Evolutionary conservation across 495 filamentous ascomycete genomes (phyloP).

Genomic region (Hypoxylon subgilvum): DNA sequence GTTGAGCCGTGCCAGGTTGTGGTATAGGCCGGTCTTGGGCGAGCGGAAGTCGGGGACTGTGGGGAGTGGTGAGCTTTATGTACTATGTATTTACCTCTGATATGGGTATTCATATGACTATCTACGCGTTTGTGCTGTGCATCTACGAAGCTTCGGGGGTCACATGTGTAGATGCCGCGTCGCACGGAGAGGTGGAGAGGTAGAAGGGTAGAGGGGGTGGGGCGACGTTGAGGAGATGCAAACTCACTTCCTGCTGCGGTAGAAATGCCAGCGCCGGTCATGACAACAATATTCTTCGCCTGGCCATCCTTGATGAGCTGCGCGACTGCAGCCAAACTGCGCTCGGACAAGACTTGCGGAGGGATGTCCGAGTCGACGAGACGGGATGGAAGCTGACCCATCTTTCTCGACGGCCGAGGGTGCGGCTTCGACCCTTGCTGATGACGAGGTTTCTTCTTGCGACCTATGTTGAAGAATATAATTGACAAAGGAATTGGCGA

Average conservation of each 20-base stretch:
- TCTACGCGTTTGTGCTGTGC: too few species aligned
- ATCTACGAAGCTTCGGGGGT: too few species aligned
- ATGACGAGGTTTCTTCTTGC: conserved; percentile 37
- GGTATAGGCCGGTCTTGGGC: conserved; percentile 76
- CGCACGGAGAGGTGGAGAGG: background rate
- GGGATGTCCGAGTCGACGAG: conserved; percentile 67
- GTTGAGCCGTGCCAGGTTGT: conserved; percentile 82
- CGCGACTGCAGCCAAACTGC: conserved; percentile 74
- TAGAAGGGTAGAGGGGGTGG: background rate
- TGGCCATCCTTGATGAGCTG: conserved; percentile 72
- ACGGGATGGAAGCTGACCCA: conserved; percentile 54
- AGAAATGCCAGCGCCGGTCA: conserved; percentile 72
- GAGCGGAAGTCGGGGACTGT: conserved; percentile 78
- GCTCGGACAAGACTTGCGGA: conserved; percentile 67
- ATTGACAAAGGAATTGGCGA: too few species aligned
- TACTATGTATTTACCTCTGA: too few species aligned
- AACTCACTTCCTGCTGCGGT: conserved; percentile 62
- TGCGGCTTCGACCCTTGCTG: conserved; percentile 40
- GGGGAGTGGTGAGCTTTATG: conserved; percentile 38
- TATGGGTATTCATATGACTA: too few species aligned
- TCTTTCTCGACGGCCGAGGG: conserved; percentile 41
- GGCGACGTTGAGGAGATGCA: background rate
- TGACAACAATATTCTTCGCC: conserved; percentile 76
- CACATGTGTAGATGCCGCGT: background rate
- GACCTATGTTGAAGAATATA: conserved; percentile 38